Percentiles rank a stretch among this genome's conserved stretches.
phyloP scores from a whole-genome alignment of 495 filamentous ascomycete genomes.

The Aspergillus nidulans region DNA sequence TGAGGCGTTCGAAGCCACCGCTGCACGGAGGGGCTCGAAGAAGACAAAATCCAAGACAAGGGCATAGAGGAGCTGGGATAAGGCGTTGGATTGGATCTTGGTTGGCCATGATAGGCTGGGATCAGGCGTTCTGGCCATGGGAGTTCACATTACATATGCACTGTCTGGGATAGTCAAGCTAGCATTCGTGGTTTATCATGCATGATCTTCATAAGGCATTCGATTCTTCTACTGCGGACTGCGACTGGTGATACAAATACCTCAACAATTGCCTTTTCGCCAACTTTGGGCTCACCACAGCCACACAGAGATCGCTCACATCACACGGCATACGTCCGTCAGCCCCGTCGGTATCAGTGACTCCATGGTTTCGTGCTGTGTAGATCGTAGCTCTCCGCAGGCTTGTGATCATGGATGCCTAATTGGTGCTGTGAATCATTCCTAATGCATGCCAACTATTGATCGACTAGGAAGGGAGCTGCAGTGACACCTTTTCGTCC shows the following conservation, averaged over 20 bases:
- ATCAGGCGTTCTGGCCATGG: not conserved
- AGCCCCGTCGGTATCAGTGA: not conserved
- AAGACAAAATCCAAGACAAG: conserved; percentile 41
- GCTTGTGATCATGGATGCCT: not conserved
- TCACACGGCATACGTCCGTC: conserved; percentile 3
- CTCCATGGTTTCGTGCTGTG: not conserved
- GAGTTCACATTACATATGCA: not conserved
- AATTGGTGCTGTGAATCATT: conserved; percentile 12
- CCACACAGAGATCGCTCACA: conserved; percentile 9
- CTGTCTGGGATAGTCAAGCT: not conserved
- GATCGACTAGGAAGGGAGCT: conserved; percentile 11
- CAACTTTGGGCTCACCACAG: not conserved
- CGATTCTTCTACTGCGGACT: not conserved
- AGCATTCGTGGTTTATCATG: not conserved
- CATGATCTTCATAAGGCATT: conserved; percentile 6
- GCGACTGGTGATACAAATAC: conserved; percentile 13
- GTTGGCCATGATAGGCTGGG: not conserved
- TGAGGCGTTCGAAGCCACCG: conserved; percentile 27
- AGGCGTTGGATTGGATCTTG: not conserved
- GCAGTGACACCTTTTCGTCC: conserved; percentile 10
- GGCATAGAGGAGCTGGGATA: conserved; percentile 10
- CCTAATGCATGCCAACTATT: conserved; percentile 12
- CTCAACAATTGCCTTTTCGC: not conserved
- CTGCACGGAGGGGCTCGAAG: conserved; percentile 25
- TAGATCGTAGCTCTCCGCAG: not conserved